Evolutionary conservation across 1,284 basidiomycete species (phyloP), one percentile per base, ranked within the genome.

Genomic region (Exobasidium rhododendri): DNA sequence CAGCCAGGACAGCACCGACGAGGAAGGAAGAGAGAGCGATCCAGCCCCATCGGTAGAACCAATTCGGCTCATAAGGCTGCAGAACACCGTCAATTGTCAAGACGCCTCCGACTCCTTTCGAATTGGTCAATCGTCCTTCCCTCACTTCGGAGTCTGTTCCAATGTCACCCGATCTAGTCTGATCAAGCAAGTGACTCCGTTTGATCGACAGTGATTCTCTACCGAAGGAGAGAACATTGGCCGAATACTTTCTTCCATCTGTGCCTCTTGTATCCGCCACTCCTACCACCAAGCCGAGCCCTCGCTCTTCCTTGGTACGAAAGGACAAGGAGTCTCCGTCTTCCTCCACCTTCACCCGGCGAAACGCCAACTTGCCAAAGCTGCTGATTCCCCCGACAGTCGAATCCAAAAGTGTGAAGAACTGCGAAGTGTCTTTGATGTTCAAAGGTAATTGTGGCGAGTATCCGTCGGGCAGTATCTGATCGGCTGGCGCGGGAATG

Each of bases 211-310:
- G 52, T 31, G 89, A 91, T 11, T 90, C 88, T 52, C 92, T 85
- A 10, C 94, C 94, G 85, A 89, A 92, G 2, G 84, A 83, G 13
- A 89, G 77, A 1, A 97, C 86, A 26, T 84, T 84, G 11, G 92
- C 94, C 82, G 87, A 89, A 75, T 78, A 68, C 5, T 92, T 89
- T 45, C 83, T 83, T 54, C 84, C 83, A 13, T 86, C 87, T 40
- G 87, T 83, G 6, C 91, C 92, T 11, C 91, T 83, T 1, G 92
- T 92, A 53, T 88, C 89, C 81, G 89, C 89, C 78, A 97, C 92
- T 4, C 94, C 93, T n/a, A 96, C 87, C 53, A 92, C 82, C 79
- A 86, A 91, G 11, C 62, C 82, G 73, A 85, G 84, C 52, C 82
- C 64, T 83, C 84, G 24, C 7, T 57, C 55, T 22, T 46, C 26